Percentiles rank a stretch among this genome's conserved stretches.
Conservation (phyloP, 2,329 filamentous ascomycete genomes). For the Colletotrichum godetiae region DNA sequence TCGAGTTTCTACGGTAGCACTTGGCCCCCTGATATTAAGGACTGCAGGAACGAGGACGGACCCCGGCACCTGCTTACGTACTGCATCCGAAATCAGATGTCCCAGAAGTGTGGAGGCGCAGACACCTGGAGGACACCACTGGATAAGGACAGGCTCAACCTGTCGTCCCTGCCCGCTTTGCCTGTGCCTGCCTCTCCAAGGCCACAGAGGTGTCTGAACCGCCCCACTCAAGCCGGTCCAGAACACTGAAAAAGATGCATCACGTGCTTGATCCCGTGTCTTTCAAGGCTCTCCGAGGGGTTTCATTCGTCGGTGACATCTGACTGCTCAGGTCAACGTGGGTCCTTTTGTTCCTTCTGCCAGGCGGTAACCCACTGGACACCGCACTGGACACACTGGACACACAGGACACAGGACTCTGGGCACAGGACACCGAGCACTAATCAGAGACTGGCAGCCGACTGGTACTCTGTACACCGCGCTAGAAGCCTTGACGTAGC, state of each 20-base stretch:
- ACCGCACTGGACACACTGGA: conserved; percentile 1
- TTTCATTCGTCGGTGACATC: conserved; percentile 32
- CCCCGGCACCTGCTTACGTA: conserved; percentile 15
- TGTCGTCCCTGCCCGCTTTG: no score
- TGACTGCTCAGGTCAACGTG: conserved; percentile 8
- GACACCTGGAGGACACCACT: not conserved
- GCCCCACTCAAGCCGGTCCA: conserved; percentile 13
- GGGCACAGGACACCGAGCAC: conserved; percentile 15
- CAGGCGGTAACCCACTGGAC: conserved; percentile 2
- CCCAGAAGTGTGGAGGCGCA: conserved; percentile 1
- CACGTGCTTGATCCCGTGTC: conserved; percentile 14
- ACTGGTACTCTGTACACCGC: conserved; percentile 6
- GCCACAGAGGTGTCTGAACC: not conserved
- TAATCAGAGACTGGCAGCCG: conserved; percentile 11
- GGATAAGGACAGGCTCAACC: conserved; percentile 1
- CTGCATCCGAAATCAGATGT: conserved; percentile 1
- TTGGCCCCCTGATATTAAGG: conserved; percentile 7
- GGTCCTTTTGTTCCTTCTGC: conserved; percentile 23
- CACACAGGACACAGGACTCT: conserved; percentile 14
- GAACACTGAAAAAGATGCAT: not conserved
- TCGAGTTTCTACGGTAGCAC: no score
- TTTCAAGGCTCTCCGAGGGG: not conserved
- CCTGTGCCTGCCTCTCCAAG: not conserved
- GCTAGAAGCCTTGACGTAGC: conserved; percentile 35
- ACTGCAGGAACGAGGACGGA: conserved; percentile 8